A percentile compares a stretch with the other conserved stretches of the same genome.
Conservation (phyloP, 2,329 filamentous ascomycete species). For the Aspergillus sp. region DNA sequence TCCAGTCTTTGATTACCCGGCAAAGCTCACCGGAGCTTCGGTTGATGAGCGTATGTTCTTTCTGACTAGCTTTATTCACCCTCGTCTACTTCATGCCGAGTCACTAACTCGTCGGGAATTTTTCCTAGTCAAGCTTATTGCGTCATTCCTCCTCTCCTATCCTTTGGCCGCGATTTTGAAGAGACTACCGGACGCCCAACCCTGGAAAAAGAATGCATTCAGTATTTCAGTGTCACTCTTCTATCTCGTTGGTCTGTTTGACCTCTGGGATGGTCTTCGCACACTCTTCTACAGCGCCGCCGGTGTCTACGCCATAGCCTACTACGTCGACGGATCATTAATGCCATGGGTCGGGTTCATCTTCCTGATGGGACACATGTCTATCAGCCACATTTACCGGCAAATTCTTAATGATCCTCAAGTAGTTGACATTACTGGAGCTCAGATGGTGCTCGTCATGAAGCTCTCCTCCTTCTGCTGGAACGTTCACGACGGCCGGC, state of each 20-base stretch:
- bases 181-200: slow-evolving; percentile 79
- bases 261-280: slow-evolving; percentile 79
- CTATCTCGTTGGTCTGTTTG: slow-evolving; percentile 89
- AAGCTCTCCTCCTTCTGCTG: slow-evolving; percentile 96
- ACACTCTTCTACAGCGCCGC: slow-evolving; percentile 77
- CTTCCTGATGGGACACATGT: slow-evolving; percentile 95
- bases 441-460: slow-evolving; percentile 98
- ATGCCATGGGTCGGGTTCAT: slow-evolving; percentile 98
- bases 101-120: neutral
- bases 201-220: slow-evolving; percentile 83
- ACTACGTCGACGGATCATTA: slow-evolving; percentile 78
- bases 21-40: slow-evolving; percentile 58
- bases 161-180: slow-evolving; percentile 87
- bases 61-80: slow-evolving; percentile 5
- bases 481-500: slow-evolving; percentile 91
- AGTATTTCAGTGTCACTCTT: slow-evolving; percentile 78
- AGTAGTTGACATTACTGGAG: slow-evolving; percentile 80
- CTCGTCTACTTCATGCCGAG: neutral
- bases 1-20: slow-evolving; percentile 60
- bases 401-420: slow-evolving; percentile 67
- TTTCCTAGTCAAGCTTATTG: slow-evolving; percentile 79
- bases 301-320: slow-evolving; percentile 78
- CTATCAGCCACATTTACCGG: slow-evolving; percentile 79
- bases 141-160: slow-evolving; percentile 87
- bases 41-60: slow-evolving; percentile 57